Base-by-base conservation (phyloP, 1,284 basidiomycete genomes). In the Ganoderma boninense region DNA sequence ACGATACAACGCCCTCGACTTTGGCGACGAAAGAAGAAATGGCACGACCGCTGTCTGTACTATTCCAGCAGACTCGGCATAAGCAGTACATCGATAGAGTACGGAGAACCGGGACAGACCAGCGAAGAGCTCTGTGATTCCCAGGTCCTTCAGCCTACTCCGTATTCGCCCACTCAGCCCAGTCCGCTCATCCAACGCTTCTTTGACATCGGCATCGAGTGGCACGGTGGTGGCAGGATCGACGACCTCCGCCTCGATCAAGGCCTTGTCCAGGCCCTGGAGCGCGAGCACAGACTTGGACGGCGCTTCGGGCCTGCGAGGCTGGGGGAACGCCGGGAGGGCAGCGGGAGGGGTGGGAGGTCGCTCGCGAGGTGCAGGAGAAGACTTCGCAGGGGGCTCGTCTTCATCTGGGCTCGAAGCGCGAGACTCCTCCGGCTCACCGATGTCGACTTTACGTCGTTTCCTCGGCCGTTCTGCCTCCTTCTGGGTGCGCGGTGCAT, bases 11-110 rank as follows among this genome's bases (percentile, higher is more conserved):
- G 86, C 81, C 61, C 82, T 81, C 69, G 84, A 79, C 13, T 70
- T 76, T 44, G 69, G 73, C 65, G 86, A 78, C 29, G 81, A 75
- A 23, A 96, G 86, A 4, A 98, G 84, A 74, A 95, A 90, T 0
- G 96, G 95, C 1, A 97, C 83, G 10, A 97, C 87, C 18, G 87
- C 87, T 0, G 94, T 95, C 84, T 97, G 96, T 11, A 97, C 95
- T 94, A 77, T 70, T 75, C 59, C 44, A 71, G 8, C 7, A 4
- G 43, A 35, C 13, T 32, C 16, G 69, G 60, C 42, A 49, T 72
- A 56, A 65, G 40, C 54, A n/a, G 62, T 56, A 40, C 60, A 59
- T 57, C 44, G 62, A 56, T 59, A 65, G 32, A 54, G 69, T 54
- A 54, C 59, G 59, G 75, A 64, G 40, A 44, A n/a, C 38, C 62